Evolutionary conservation across 768 basidiomycete genomes (phyloP).

Genomic region (Tylopilus felleus): DNA sequence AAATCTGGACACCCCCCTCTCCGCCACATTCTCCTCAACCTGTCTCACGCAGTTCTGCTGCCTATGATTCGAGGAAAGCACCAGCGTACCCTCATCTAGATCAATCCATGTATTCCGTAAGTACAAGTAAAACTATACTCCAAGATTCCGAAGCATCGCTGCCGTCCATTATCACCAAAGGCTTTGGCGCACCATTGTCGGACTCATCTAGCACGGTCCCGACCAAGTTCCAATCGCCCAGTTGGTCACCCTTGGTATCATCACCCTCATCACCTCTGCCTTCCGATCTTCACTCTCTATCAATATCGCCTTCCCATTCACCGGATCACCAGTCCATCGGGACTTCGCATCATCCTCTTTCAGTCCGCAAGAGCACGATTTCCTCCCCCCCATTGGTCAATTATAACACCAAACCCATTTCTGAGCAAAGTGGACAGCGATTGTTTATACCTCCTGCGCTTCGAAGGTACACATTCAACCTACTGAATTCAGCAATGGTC

Average conservation of each 20-base stretch:
- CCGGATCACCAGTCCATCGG: background rate
- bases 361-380: background rate
- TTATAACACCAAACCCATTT: slow-evolving; percentile 8
- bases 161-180: background rate
- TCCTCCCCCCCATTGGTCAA: slow-evolving; percentile 2
- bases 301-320: background rate
- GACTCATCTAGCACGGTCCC: background rate
- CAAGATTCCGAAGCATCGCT: background rate
- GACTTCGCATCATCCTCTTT: background rate
- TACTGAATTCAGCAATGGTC: background rate
- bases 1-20: background rate
- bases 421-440: background rate
- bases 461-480: slow-evolving; percentile 8
- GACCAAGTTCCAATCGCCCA: background rate
- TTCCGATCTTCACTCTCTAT: background rate
- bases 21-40: background rate
- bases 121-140: background rate
- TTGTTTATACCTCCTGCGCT: background rate
- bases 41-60: background rate
- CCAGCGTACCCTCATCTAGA: background rate
- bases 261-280: background rate
- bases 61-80: background rate
- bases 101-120: background rate
- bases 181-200: background rate
- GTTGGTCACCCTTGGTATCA: background rate